Percentiles rank a stretch among this genome's conserved stretches.
Evolutionary conservation across 371 early-diverging fungal genomes (phyloP).

Genomic region (Actinomortierella ambigua): DNA sequence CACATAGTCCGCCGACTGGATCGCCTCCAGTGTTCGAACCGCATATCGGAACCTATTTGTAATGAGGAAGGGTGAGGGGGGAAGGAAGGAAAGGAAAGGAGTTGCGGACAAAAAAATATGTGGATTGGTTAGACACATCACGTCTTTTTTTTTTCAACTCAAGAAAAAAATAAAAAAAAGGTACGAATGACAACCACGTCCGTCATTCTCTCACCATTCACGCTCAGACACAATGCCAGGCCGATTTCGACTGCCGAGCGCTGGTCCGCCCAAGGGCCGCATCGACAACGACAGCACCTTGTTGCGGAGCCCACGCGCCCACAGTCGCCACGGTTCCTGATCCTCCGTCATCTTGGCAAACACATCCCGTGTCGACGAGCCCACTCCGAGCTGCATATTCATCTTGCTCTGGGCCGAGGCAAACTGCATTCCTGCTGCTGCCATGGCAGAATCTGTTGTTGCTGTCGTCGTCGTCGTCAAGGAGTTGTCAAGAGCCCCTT

Average conservation of each 20-base stretch:
- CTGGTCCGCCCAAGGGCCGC: constrained; percentile 40
- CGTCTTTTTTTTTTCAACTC: too few relatives aligned
- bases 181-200: background rate
- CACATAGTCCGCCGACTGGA: constrained; percentile 33
- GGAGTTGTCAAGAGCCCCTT: too few relatives aligned
- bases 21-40: constrained; percentile 20
- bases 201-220: constrained; percentile 23
- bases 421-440: too few relatives aligned
- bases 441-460: too few relatives aligned
- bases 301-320: constrained; percentile 30
- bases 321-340: constrained; percentile 31
- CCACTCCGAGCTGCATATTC: too few relatives aligned
- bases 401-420: too few relatives aligned
- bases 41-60: constrained; percentile 40
- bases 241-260: constrained; percentile 31
- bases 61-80: too few relatives aligned
- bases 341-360: constrained; percentile 19
- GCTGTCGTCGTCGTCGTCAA: too few relatives aligned
- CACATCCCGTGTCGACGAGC: constrained; percentile 9
- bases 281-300: constrained; percentile 41
- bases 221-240: constrained; percentile 40
- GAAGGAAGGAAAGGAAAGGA: too few relatives aligned
- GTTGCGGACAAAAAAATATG: background rate
- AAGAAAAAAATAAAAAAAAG: background rate
- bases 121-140: too few relatives aligned